Percentiles rank a stretch among this genome's conserved stretches.
These are phyloP conservation scores for Begonia masoniana DNA, from an alignment of 306 rosid genomes.

Conservation along the genomic window DNA sequence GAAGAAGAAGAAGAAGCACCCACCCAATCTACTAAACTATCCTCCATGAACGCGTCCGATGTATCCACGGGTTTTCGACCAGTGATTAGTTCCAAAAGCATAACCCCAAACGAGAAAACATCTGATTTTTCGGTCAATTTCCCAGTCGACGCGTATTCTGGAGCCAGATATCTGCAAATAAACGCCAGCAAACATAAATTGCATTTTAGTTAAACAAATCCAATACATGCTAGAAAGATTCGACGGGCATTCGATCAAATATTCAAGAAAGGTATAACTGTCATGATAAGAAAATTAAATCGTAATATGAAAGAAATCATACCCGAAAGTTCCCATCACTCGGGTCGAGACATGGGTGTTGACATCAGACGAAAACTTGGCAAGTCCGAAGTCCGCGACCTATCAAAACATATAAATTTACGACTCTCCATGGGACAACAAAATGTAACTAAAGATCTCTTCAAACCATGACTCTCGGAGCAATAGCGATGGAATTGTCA, in stretches of 20 bases:
- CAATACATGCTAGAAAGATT: too few species aligned
- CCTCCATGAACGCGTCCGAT: constrained; percentile 48
- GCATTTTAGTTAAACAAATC: too few species aligned
- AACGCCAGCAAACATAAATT: too few species aligned
- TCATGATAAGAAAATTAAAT: too few species aligned
- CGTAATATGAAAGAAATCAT: constrained; percentile 7
- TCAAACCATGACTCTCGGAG: not conserved
- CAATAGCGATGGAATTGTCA: too few species aligned
- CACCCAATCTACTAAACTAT: constrained; percentile 95
- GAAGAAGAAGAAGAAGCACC: constrained; percentile 15
- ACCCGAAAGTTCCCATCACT: constrained; percentile 99
- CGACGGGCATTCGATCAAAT: too few species aligned
- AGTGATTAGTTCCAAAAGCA: constrained; percentile 87
- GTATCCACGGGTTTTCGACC: constrained; percentile 79
- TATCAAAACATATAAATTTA: constrained; percentile 10
- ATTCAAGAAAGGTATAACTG: not conserved
- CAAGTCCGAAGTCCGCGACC: constrained; percentile 99
- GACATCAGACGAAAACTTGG: constrained; percentile 65
- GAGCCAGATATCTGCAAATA: constrained; percentile 70
- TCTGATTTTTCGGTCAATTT: constrained; percentile 92
- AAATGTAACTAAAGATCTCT: too few species aligned
- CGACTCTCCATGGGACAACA: too few species aligned
- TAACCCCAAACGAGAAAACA: constrained; percentile 87
- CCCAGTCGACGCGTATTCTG: constrained; percentile 95
- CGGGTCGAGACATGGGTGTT: constrained; percentile 93